Conservation (phyloP, 352 stramenopile species). For the Phytophthora pistaciae region DNA sequence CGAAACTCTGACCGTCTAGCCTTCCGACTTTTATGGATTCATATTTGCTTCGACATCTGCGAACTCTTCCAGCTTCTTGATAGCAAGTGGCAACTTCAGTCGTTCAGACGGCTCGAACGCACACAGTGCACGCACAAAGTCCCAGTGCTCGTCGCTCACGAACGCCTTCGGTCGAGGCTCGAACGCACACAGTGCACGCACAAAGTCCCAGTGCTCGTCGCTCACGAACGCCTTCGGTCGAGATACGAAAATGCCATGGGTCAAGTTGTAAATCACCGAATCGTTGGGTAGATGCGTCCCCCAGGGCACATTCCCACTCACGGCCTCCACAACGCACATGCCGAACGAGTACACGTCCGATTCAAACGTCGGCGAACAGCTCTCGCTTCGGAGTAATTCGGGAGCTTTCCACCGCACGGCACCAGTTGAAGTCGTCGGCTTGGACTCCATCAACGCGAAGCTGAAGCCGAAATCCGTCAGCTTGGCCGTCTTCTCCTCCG, state of each 20-base stretch:
- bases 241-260: background rate
- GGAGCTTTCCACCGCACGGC: constrained; percentile 18
- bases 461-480: constrained; percentile 36
- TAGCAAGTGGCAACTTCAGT: no score
- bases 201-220: no score
- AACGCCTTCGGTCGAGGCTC: background rate
- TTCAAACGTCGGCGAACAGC: constrained; percentile 1
- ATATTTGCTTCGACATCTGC: no score
- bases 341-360: background rate
- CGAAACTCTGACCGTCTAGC: no score
- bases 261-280: background rate
- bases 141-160: background rate
- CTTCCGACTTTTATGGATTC: no score
- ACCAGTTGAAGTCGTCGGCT: background rate
- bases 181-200: no score
- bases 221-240: no score
- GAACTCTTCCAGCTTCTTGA: no score
- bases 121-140: background rate
- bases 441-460: constrained; percentile 13
- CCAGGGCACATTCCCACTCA: background rate
- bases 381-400: background rate
- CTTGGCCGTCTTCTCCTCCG: constrained; percentile 13
- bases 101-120: background rate
- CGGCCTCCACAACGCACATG: background rate
- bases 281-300: background rate